Base-by-base conservation (phyloP, 208 protist genomes). In the Leishmania turanica region DNA sequence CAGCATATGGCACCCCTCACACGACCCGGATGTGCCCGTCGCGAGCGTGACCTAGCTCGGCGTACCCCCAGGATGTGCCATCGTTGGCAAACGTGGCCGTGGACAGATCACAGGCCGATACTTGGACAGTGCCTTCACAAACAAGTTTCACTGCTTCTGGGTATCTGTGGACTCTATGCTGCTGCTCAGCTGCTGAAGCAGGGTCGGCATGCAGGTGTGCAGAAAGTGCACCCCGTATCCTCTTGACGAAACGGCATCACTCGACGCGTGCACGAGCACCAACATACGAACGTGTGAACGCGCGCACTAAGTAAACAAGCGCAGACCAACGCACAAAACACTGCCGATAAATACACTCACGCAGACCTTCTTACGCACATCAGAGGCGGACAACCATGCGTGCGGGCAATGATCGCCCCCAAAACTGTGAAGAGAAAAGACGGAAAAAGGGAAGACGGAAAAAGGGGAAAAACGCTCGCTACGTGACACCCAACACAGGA, bases 361-460 rank as follows among this genome's bases (percentile, higher is more conserved):
- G 69, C 27, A 19, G 0, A 51, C 37, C 21, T 37, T n/a, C 9
- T 53, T 31, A 17, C 40, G n/a, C 21, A 31, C 45, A 73, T 51
- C 11, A 51, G 45, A 73, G 45, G 47, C 3, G 15, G 45, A 34
- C 9, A 73, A 7, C 42, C 8, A n/a, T 21, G 69, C 45, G n/a
- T 45, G 27, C 8, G n/a, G 69, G 65, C n/a, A 11, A 49, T 79
- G 60, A 51, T 31, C 15, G 27, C 53, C 40, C 40, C 5, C 37
- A 47, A 80, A 74, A 40, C 72, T 73, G 66, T 74, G 77, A 80
- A 73, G 77, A 80, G 15, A 58, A 49, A 31, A 27, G 51, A 58
- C 60, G 27, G 40, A 11, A 45, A 45, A 24, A 24, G 3, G 37
- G 15, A 45, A 19, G 9, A 66, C n/a, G 31, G 21, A 42, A 5